Base-by-base conservation (phyloP, 768 basidiomycete species). In the Russula abietina region DNA sequence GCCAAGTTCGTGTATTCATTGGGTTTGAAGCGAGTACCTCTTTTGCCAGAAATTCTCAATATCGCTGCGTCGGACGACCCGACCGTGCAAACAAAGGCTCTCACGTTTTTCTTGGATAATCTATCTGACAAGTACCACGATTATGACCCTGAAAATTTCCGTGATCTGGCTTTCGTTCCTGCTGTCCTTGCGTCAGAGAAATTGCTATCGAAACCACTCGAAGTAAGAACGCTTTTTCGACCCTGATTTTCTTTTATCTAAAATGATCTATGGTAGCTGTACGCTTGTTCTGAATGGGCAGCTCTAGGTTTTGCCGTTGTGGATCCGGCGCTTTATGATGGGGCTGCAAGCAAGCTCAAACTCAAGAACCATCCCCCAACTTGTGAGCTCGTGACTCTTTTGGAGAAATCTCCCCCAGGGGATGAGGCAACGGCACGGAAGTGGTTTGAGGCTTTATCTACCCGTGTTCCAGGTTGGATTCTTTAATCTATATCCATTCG, bases 91-190 rank as follows among this genome's bases (percentile, higher is more conserved):
- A 69, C 76, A 6, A 73, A 75, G 11, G 93, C 93, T 0, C 76
- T 98, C 59, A 84, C 85, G 60, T 98, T 96, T 74, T 79, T 98
- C 36, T 74, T 95, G 50, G 86, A 91, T 55, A 88, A 95, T 68
- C 78, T 87, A 32, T 71, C 76, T 9, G 78, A 75, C 0, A 81
- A 81, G 60, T 95, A 90, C 69, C 70, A 73, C 1, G 75, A 82
- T 45, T 89, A 89, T 65, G 76, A 82, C 49, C 78, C 83, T n/a
- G 70, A 75, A 16, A 69, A 79, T 14, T 89, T 84, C 65, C 73
- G 77, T 4, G 75, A 84, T 28, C 70, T 89, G 10, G 76, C 88
- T 0, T 99, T 91, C 75, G 83, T 99, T 50, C 96, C 96, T 1
- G 85, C 93, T 3, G 68, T 83, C 3, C 76, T 80, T 19, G 76